Evolutionary conservation across 2,329 filamentous ascomycete genomes (phyloP).

Genomic region (Orbilia ellipsospora): DNA sequence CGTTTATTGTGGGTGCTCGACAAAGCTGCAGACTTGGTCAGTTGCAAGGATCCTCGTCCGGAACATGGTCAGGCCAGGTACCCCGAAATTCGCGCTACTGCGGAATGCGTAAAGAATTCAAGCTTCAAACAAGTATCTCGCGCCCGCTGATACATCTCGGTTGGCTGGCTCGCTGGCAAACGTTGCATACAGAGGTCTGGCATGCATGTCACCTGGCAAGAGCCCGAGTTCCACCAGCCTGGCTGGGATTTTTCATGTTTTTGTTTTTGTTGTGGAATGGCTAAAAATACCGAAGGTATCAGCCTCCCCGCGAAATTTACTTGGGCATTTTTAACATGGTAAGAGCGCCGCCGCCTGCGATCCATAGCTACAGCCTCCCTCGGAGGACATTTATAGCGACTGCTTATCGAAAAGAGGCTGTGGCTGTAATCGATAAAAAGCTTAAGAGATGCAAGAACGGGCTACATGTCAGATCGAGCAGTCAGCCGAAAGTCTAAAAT

Average conservation of each 20-base stretch:
- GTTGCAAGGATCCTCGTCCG: constrained; percentile 36
- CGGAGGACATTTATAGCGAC: constrained; percentile 9
- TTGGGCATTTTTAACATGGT: not conserved
- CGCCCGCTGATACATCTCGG: constrained; percentile 34
- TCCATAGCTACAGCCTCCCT: constrained; percentile 39
- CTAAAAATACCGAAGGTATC: constrained; percentile 54
- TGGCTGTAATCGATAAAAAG: constrained; percentile 39
- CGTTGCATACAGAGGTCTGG: constrained; percentile 37
- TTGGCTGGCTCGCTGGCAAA: constrained; percentile 46
- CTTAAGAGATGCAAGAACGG: constrained; percentile 12
- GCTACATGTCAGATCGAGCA: constrained; percentile 35
- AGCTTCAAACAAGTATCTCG: constrained; percentile 34
- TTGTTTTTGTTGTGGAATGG: constrained; percentile 25
- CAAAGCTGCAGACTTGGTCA: constrained; percentile 40
- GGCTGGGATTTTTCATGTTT: constrained; percentile 17
- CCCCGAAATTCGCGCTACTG: constrained; percentile 48
- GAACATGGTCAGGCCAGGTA: constrained; percentile 24
- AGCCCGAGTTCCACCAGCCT: constrained; percentile 32
- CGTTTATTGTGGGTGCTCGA: constrained; percentile 47
- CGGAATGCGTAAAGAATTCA: constrained; percentile 31
- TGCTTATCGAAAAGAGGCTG: constrained; percentile 36
- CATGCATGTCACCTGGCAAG: constrained; percentile 50
- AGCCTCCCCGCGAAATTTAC: constrained; percentile 39
- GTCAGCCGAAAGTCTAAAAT: constrained; percentile 26
- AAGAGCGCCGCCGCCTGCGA: constrained; percentile 30